A percentile compares a stretch with the other conserved stretches of the same genome.
phyloP scores from a whole-genome alignment of 2,329 filamentous ascomycete species.

The Fonsecaea erecta region DNA sequence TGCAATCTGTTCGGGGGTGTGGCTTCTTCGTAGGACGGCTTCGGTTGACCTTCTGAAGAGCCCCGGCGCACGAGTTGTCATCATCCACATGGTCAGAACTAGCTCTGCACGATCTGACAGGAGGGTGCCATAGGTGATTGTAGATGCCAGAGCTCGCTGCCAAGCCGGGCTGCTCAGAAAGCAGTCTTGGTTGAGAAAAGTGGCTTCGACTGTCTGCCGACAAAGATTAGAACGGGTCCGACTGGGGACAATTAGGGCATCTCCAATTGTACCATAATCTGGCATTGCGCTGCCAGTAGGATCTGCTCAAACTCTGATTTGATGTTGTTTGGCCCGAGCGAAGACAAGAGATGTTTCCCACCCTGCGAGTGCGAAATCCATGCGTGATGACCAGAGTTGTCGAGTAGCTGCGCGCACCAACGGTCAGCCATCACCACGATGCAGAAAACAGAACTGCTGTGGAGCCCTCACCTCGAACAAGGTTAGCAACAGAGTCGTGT shows the following conservation, averaged over 20 bases:
- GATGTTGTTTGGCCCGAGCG: slow-evolving; percentile 21
- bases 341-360: slow-evolving; percentile 17
- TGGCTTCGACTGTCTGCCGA: slow-evolving; percentile 21
- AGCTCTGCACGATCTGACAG: slow-evolving; percentile 19
- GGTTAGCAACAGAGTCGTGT: slow-evolving; percentile 22
- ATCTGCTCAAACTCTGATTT: slow-evolving; percentile 19
- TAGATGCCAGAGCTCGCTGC: slow-evolving; percentile 17
- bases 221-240: not conserved
- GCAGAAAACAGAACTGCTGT: not conserved
- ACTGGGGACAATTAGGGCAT: not conserved
- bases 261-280: slow-evolving; percentile 13
- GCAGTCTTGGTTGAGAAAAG: slow-evolving; percentile 23
- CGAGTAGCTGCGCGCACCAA: slow-evolving; percentile 15
- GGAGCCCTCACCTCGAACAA: slow-evolving; percentile 17
- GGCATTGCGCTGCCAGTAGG: slow-evolving; percentile 18
- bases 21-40: slow-evolving; percentile 7
- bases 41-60: slow-evolving; percentile 22
- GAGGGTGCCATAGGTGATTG: slow-evolving; percentile 5
- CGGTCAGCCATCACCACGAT: slow-evolving; percentile 4
- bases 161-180: slow-evolving; percentile 20
- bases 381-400: slow-evolving; percentile 14
- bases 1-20: not conserved
- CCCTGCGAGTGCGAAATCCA: slow-evolving; percentile 26
- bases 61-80: slow-evolving; percentile 10
- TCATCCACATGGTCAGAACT: slow-evolving; percentile 22